Base-by-base conservation (phyloP, 805 yeast genomes). In the Barnettozyma vustinii region DNA sequence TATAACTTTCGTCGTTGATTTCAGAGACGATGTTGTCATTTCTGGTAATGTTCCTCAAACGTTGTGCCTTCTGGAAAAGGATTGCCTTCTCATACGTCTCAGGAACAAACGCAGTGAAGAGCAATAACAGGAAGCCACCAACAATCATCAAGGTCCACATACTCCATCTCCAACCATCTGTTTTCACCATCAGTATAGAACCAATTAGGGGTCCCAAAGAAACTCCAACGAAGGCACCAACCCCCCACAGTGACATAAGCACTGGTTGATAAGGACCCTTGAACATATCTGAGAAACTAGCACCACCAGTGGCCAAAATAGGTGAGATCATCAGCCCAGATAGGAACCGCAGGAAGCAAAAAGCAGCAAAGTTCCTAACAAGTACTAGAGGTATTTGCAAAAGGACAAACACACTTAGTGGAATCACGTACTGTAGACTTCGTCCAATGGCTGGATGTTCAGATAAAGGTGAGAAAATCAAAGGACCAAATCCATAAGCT, bases 401-500 rank as follows among this genome's bases (percentile, higher is more conserved):
- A 10, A 77, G 63, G 47, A 69, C 59, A 52, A 78, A 81, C 2
- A 78, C 40, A 48, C 77, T 64, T 35, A 79, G 62, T 2, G 84
- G 69, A 19, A 64, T 44, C 32, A 73, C 65, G 52, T 79, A 81
- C 37, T 78, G 70, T 27, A 71, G 65, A 47, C 76, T 76, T 52
- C 85, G 70, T 13, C 86, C 86, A 43, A 77, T 60, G 4, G 62
- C 59, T 2, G 80, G 75, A 43, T 76, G 70, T 59, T 81, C 87
- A 13, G 82, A 74, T 52, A 81, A 54, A 4, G 87, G 86, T 0
- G 83, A 75, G 46, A 79, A 75, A 2, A 79, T 52, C 68, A 81
- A 67, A 2, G 84, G 84, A 1, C 84, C 84, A 18, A 79, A 44
- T 46, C 82, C 86, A 56, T 81, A 80, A 9, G 85, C 87, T 26